Conservation (phyloP, 345 rosid genomes). For the Populus alba region DNA sequence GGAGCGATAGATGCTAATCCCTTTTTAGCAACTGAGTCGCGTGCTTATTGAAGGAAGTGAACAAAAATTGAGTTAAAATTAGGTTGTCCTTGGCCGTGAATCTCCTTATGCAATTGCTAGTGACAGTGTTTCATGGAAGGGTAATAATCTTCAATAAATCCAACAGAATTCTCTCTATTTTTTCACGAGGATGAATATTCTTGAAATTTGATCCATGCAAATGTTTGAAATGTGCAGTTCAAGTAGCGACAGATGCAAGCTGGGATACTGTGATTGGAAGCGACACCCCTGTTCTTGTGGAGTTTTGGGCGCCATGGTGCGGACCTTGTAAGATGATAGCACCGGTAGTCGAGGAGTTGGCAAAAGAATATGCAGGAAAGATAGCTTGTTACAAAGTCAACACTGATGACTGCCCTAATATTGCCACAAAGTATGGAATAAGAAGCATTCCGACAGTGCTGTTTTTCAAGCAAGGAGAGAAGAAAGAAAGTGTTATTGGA, state of each 20-base stretch:
- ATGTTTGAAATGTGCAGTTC: conserved; percentile 36
- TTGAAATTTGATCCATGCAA: background rate
- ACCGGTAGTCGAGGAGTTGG: conserved; percentile 57
- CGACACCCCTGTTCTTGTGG: conserved; percentile 56
- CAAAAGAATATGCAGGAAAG: conserved; percentile 63
- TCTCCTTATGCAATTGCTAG: background rate
- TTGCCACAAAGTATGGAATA: conserved; percentile 58
- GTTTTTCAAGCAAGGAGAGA: conserved; percentile 66
- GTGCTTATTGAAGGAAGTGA: background rate
- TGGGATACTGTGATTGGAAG: conserved; percentile 49
- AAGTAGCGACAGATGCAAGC: conserved; percentile 49
- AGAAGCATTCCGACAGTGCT: conserved; percentile 75
- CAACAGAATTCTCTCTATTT: background rate
- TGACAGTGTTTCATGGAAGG: background rate
- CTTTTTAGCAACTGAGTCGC: background rate
- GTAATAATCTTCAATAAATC: background rate
- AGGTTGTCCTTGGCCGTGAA: too few relatives aligned
- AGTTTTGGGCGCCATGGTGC: conserved; percentile 88
- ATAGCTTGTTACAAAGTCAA: conserved; percentile 58
- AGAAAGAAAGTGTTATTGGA: conserved; percentile 70
- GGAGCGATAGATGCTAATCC: background rate
- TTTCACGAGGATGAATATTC: background rate
- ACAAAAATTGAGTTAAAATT: background rate
- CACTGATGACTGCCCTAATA: conserved; percentile 64
- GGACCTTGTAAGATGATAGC: conserved; percentile 80